Conservation (phyloP, 805 yeast genomes). For the Wickerhamomyces rabaulensis region DNA sequence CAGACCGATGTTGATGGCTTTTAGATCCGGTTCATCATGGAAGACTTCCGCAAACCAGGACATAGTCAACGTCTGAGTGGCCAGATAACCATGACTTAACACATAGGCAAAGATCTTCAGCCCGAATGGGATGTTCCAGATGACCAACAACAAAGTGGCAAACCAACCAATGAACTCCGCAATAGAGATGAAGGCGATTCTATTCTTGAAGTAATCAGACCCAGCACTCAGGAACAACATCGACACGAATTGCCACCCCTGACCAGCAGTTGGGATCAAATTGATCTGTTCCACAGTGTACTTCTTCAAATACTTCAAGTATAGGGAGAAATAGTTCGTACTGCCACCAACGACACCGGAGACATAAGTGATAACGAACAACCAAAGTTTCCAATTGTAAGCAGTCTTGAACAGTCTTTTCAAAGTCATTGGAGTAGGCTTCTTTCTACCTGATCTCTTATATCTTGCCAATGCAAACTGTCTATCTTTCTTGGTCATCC, state of each 20-base stretch:
- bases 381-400: constrained; percentile 1
- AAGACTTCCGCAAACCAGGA: constrained; percentile 3
- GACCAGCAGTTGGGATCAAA: constrained; percentile 1
- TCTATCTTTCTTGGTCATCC: constrained; percentile 5
- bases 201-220: no score
- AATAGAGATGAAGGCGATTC: background rate
- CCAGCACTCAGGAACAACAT: background rate
- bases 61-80: constrained; percentile 1
- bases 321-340: background rate
- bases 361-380: background rate
- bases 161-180: background rate
- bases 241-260: constrained; percentile 1
- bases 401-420: background rate
- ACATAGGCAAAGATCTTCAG: background rate
- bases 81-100: background rate
- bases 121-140: constrained; percentile 1
- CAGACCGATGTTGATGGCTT: constrained; percentile 1
- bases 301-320: background rate
- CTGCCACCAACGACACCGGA: background rate
- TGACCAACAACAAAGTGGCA: background rate
- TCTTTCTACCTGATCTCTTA: background rate
- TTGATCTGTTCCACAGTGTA: constrained; percentile 1
- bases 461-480: constrained; percentile 3
- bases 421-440: constrained; percentile 1
- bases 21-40: background rate